Evolutionary conservation across 2,329 filamentous ascomycete species (phyloP), one percentile per base, ranked within the genome.

Genomic region (Alternaria angustiovoidea): DNA sequence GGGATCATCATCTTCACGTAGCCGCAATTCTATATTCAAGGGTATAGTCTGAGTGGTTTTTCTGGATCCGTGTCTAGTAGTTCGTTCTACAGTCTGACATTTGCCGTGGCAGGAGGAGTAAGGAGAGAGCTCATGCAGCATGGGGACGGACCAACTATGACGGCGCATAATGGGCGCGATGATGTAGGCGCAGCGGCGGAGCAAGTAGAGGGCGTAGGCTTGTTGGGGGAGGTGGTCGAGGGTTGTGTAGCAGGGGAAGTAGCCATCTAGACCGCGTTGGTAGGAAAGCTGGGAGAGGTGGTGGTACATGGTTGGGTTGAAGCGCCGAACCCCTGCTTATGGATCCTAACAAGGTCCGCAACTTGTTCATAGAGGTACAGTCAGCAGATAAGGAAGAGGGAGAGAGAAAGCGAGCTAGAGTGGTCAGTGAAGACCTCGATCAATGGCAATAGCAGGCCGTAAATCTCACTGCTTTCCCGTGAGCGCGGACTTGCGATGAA

Each of bases 181-280:
- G 18, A 60, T 52, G 52, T 47, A 52, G 24, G 57, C 57, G 9
- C 28, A 49, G 7, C 57, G 52, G 7, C 57, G 57, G 4, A 60
- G 46, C 11, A 51, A 18, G 11, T 24, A 22, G 1, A 60, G 22
- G 8, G 52, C 57, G 4, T 47, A 4, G 8, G 36, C 34, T 30
- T 38, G 34, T 0, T n/a, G 34, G n/a, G 49, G 49, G 2, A 38
- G 14, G 42, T 16, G 9, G 16, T 51, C 49, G 16, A 41, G 24
- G n/a, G 49, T 51, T 18, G 49, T 49, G 32, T 30, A 51, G 36
- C 36, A 20, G 36, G 4, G 9, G 49, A 51, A 51, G 8, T 24
- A 41, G 11, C 49, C 36, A n/a, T 51, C 49, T 41, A 41, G 11
- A 24, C 34, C 49, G 24, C 16, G 34, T 11, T 51, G 22, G 11